Base-by-base conservation (phyloP, 2,329 filamentous ascomycete genomes). In the Coniella vitis region DNA sequence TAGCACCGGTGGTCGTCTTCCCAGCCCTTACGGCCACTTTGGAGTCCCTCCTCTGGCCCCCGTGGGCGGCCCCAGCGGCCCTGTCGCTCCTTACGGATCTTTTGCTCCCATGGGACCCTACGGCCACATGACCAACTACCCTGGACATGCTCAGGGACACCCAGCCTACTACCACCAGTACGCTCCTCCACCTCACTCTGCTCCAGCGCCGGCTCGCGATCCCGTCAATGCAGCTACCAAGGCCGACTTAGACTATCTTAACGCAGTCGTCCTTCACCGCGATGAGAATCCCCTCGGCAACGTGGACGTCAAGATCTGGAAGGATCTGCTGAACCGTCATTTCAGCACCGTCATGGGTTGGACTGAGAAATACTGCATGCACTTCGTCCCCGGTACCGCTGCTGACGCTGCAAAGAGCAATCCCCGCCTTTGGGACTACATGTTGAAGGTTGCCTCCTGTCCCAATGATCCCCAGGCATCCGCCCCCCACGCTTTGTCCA, bases 361-460 rank as follows among this genome's bases (percentile, higher is more conserved):
- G 62, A 59, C 55, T 16, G 50, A 52, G 4, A 49, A 42, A 3
- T 62, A 61, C 43, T 51, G 55, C 19, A 48, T 55, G 46, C 13
- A 48, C 7, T 58, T 58, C 16, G 55, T 56, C 37, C 44, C 35
- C 40, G 39, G 47, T 4, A 40, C 45, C 7, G 55, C 49, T 20
- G 60, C 46, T 31, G 46, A 50, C 2, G 44, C 58, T 7, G 54
- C 51, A 4, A 55, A 60, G 12, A 45, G 52, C 14, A 52, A 60
- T 17, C 36, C 47, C 1, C 29, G 44, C 7, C 55, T 71, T 0
- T 71, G 67, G 68, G 54, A 58, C 3, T 70, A 63, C 49, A 67
- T 70, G 55, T 60, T 64, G 51, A 56, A 56, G 5, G 58, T 65
- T 3, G 43, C 51, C 5, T 60, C 63, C 0, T 63, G 65, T 47